Conservation (phyloP, 2,329 filamentous ascomycete genomes). For the Fusarium illudens region DNA sequence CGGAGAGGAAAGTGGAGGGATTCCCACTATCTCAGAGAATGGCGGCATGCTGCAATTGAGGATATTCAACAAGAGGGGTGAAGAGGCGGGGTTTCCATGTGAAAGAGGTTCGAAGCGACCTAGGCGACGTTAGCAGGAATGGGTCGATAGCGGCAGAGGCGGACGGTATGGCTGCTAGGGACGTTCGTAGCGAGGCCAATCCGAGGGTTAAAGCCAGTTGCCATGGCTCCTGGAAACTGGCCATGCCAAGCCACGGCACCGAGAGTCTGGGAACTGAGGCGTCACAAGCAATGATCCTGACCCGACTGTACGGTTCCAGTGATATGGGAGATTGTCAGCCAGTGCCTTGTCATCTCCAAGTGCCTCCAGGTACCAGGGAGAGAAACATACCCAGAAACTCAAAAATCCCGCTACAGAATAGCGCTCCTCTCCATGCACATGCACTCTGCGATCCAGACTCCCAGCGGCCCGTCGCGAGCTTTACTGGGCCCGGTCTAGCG, state of each 20-base stretch:
- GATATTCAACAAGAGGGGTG: slow-evolving; percentile 14
- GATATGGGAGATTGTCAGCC: not conserved
- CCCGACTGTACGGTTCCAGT: not conserved
- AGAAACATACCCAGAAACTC: not conserved
- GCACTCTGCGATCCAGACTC: not conserved
- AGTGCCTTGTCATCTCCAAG: not conserved
- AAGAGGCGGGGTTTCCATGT: slow-evolving; percentile 15
- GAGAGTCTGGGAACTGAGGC: not conserved
- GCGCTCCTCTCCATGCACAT: not conserved
- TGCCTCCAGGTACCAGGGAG: not conserved
- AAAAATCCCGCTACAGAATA: not conserved
- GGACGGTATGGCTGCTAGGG: not conserved
- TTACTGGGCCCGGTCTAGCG: not conserved
- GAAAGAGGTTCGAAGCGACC: not conserved
- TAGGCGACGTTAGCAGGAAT: no score
- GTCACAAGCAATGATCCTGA: not conserved
- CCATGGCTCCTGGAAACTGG: not conserved
- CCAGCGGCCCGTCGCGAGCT: not conserved
- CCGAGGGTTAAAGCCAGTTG: not conserved
- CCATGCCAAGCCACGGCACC: not conserved
- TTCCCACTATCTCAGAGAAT: not conserved
- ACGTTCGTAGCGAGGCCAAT: not conserved
- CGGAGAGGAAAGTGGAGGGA: not conserved
- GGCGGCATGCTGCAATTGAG: not conserved
- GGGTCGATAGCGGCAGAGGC: not conserved